Percentiles rank a stretch among this genome's conserved stretches.
Evolutionary conservation across 805 yeast genomes (phyloP).

Genomic region (Saccharomycopsis schoenii): DNA sequence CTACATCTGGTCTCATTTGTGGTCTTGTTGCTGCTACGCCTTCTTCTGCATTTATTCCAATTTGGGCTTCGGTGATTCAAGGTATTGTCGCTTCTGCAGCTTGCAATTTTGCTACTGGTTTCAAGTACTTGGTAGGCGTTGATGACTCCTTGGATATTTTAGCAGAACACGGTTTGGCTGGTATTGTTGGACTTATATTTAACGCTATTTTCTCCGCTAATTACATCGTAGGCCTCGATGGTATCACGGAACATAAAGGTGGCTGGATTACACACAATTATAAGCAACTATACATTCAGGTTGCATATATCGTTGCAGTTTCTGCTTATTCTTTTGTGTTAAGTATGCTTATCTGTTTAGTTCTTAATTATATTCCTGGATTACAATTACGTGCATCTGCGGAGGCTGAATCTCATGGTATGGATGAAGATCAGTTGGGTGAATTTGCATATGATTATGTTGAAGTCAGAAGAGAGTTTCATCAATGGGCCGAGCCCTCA

Average conservation of each 20-base stretch:
- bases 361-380: conserved; percentile 44
- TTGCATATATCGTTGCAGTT: conserved; percentile 71
- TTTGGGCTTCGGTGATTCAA: conserved; percentile 82
- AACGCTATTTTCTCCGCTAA: conserved; percentile 82
- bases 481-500: conserved; percentile 32
- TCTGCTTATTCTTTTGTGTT: conserved; percentile 67
- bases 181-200: conserved; percentile 80
- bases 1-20: conserved; percentile 91
- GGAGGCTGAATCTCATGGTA: conserved; percentile 78
- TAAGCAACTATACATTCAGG: conserved; percentile 83
- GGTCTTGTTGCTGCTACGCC: conserved; percentile 98
- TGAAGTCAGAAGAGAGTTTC: conserved; percentile 88
- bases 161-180: conserved; percentile 99
- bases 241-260: conserved; percentile 72
- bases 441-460: conserved; percentile 98
- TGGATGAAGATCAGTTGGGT: conserved; percentile 96
- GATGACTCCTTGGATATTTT: conserved; percentile 92
- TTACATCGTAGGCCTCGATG: conserved; percentile 86
- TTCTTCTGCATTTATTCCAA: conserved; percentile 79
- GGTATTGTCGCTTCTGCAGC: conserved; percentile 74
- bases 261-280: conserved; percentile 91
- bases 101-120: conserved; percentile 84
- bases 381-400: conserved; percentile 71
- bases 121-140: conserved; percentile 69
- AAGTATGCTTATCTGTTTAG: conserved; percentile 61